A percentile compares a stretch with the other conserved stretches of the same genome.
Conservation (phyloP, 140 eudicot species). For the Senecio squalidus region DNA sequence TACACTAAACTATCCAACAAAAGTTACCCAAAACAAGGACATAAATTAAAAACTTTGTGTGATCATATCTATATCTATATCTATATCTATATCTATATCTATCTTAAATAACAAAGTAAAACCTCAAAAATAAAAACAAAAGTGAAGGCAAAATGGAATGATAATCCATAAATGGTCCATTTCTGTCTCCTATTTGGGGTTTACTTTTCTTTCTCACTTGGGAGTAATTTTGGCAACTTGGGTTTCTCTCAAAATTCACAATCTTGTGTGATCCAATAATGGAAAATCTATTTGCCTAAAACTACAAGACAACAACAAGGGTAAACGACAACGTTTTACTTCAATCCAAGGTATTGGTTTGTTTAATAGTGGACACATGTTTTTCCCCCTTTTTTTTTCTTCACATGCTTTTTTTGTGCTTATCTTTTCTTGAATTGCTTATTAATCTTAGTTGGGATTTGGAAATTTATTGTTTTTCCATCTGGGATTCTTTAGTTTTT, state of each 20-base stretch:
- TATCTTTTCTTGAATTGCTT: not conserved
- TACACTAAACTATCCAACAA: too few relatives aligned
- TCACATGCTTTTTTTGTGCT: not conserved
- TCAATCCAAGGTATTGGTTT: slow-evolving; percentile 24
- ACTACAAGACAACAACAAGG: slow-evolving; percentile 21
- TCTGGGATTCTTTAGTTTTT: slow-evolving; percentile 10
- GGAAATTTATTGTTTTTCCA: not conserved
- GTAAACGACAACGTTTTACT: slow-evolving; percentile 43
- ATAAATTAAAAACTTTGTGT: too few relatives aligned
- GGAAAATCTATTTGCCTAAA: slow-evolving; percentile 7
- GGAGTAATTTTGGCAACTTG: slow-evolving; percentile 15
- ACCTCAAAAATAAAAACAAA: slow-evolving; percentile 9
- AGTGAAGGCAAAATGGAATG: slow-evolving; percentile 26
- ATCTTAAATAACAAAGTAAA: too few relatives aligned
- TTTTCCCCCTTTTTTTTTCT: not conserved
- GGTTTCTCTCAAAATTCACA: slow-evolving; percentile 16
- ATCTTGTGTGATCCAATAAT: slow-evolving; percentile 45
- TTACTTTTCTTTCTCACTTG: slow-evolving; percentile 16
- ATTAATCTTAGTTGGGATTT: not conserved
- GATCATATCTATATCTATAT: too few relatives aligned
- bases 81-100: not conserved
- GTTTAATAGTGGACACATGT: slow-evolving; percentile 11
- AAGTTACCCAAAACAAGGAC: too few relatives aligned
- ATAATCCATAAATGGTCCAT: slow-evolving; percentile 37
- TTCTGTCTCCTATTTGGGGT: slow-evolving; percentile 44